Conservation (phyloP, 495 filamentous ascomycete species). For the Cenococcum geophilum region DNA sequence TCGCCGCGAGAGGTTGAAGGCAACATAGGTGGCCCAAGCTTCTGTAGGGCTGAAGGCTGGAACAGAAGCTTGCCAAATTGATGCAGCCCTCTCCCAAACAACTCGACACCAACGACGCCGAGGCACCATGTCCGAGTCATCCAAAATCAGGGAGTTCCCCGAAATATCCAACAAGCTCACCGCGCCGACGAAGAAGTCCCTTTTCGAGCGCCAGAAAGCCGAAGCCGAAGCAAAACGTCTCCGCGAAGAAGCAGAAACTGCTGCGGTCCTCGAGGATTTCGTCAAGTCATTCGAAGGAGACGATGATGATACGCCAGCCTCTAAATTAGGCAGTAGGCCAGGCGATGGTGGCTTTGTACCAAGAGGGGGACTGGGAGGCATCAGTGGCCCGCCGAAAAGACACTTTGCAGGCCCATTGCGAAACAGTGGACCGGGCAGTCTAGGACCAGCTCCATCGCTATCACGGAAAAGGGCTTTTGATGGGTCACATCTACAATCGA, state of each 20-base stretch:
- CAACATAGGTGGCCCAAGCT: not conserved
- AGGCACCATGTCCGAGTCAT: constrained; percentile 6
- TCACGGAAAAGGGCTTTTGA: constrained; percentile 43
- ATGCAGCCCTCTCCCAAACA: not conserved
- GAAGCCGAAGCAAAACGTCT: constrained; percentile 77
- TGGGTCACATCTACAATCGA: constrained; percentile 38
- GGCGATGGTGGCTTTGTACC: constrained; percentile 40
- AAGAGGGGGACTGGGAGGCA: constrained; percentile 33
- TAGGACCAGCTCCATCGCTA: constrained; percentile 54
- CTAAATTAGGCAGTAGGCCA: constrained; percentile 38
- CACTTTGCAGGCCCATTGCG: constrained; percentile 26
- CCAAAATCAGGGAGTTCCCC: constrained; percentile 58
- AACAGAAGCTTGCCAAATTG: not conserved
- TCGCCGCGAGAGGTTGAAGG: not conserved
- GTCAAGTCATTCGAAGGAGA: constrained; percentile 85
- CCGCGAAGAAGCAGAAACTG: constrained; percentile 79
- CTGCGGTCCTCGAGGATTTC: constrained; percentile 84
- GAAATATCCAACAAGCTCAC: constrained; percentile 76
- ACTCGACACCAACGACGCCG: constrained; percentile 9
- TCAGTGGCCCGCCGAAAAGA: constrained; percentile 17
- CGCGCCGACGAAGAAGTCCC: constrained; percentile 76
- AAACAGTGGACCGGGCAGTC: constrained; percentile 69
- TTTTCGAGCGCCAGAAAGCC: constrained; percentile 87
- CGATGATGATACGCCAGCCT: constrained; percentile 38
- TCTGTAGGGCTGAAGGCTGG: not conserved